Evolutionary conservation across 768 basidiomycete species (phyloP).

Genomic region (Butyriboletus loyo): DNA sequence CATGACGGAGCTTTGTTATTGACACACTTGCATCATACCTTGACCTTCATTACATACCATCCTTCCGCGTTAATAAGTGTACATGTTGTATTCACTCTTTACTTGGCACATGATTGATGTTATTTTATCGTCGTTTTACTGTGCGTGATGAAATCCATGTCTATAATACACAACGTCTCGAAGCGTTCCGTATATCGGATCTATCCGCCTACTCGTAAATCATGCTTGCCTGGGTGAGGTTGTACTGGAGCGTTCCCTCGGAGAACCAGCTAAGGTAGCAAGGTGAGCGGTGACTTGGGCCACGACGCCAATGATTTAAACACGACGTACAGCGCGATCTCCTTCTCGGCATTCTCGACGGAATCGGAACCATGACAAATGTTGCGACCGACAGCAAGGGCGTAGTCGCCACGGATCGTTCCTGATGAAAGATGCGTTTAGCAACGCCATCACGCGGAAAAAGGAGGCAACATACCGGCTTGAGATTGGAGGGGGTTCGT

Average conservation of each 20-base stretch:
- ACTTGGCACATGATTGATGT: not conserved
- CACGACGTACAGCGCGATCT: conserved; percentile 78
- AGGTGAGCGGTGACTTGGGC: conserved; percentile 4
- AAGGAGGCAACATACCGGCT: conserved; percentile 54
- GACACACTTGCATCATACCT: conserved; percentile 28
- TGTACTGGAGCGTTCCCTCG: conserved; percentile 75
- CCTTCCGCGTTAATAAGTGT: not conserved
- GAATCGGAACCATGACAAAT: conserved; percentile 91
- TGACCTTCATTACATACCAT: conserved; percentile 20
- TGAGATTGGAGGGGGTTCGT: conserved; percentile 93
- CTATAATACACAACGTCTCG: conserved; percentile 19
- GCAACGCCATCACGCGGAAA: not conserved
- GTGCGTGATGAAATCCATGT: not conserved
- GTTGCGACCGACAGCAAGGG: conserved; percentile 92
- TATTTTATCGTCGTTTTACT: not conserved
- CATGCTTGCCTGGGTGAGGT: conserved; percentile 61
- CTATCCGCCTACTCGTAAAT: conserved; percentile 65
- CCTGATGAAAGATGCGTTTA: conserved; percentile 42
- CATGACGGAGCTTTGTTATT: conserved; percentile 2
- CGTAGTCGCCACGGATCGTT: conserved; percentile 94
- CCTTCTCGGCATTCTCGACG: conserved; percentile 88
- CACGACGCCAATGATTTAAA: not conserved
- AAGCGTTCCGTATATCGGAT: not conserved
- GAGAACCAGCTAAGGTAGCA: conserved; percentile 76
- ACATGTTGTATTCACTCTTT: conserved; percentile 9